Evolutionary conservation across 2,329 filamentous ascomycete species (phyloP).

Genomic region (Neofusicoccum parvum): DNA sequence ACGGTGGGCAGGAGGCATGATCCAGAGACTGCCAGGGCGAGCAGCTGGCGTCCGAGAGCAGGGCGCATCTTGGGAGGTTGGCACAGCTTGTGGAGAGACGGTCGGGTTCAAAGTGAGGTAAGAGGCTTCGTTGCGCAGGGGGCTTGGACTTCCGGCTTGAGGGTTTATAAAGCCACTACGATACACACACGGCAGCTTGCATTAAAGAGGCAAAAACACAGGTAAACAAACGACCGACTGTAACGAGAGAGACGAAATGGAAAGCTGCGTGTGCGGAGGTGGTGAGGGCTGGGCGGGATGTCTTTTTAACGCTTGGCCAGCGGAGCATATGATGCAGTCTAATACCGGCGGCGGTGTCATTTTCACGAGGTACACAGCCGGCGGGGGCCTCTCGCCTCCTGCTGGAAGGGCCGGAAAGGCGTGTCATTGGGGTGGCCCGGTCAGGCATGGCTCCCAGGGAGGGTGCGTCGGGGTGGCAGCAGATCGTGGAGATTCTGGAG

Average conservation of each 20-base stretch:
- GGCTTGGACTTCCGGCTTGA: background rate
- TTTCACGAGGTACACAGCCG: constrained; percentile 12
- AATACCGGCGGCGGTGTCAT: constrained; percentile 20
- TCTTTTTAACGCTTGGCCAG: constrained; percentile 18
- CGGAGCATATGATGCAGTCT: constrained; percentile 11
- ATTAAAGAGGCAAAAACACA: background rate
- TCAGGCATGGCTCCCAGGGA: constrained; percentile 7
- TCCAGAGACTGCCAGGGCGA: constrained; percentile 16
- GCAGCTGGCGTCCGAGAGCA: background rate
- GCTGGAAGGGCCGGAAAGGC: background rate
- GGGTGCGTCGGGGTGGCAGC: background rate
- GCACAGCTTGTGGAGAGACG: background rate
- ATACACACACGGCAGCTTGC: background rate
- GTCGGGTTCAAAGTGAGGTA: background rate
- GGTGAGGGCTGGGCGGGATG: background rate
- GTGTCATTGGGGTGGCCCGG: background rate
- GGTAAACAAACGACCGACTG: constrained; percentile 13
- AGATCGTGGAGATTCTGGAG: background rate
- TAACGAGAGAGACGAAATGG: constrained; percentile 6
- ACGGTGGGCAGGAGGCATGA: background rate
- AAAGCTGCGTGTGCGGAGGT: background rate
- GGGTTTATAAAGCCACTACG: constrained; percentile 2
- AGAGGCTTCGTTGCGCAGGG: background rate
- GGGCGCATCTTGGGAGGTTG: background rate
- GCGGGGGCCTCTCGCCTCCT: background rate